These are phyloP conservation scores for Yamadazyma taylorii DNA, from an alignment of 1,139 yeast genomes.

Conservation along the genomic window DNA sequence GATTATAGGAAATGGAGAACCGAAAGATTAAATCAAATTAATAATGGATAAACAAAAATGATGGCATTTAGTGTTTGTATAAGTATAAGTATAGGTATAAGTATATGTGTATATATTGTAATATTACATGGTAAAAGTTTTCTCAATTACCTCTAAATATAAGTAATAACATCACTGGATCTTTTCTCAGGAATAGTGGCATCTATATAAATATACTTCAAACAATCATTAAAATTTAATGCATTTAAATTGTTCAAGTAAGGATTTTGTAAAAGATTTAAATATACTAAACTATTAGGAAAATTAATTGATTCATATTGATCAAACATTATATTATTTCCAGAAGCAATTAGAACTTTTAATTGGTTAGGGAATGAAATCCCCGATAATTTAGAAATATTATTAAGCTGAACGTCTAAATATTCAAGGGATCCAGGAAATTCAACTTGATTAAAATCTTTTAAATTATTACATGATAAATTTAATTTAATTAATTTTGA, in stretches of 20 bases:
- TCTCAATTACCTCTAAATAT: no score
- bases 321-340: conserved; percentile 18
- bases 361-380: conserved; percentile 14
- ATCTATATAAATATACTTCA: conserved; percentile 17
- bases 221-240: conserved; percentile 13
- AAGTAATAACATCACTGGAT: conserved; percentile 12
- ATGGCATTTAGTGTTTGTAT: no score
- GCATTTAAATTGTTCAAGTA: conserved; percentile 15
- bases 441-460: conserved; percentile 10
- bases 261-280: conserved; percentile 19
- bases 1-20: conserved; percentile 45
- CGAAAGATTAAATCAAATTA: conserved; percentile 37
- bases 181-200: conserved; percentile 9
- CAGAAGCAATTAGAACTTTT: conserved; percentile 18
- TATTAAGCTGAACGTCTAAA: conserved; percentile 19
- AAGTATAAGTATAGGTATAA: no score
- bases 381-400: conserved; percentile 15
- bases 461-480: conserved; percentile 17
- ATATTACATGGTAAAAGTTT: conserved; percentile 5
- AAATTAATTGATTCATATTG: conserved; percentile 15
- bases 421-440: conserved; percentile 18
- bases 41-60: conserved; percentile 13
- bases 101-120: background rate
- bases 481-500: conserved; percentile 15
- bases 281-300: conserved; percentile 15